Conservation (phyloP, 2,329 filamentous ascomycete genomes). For the Arthrobotrys sphaeroides region DNA sequence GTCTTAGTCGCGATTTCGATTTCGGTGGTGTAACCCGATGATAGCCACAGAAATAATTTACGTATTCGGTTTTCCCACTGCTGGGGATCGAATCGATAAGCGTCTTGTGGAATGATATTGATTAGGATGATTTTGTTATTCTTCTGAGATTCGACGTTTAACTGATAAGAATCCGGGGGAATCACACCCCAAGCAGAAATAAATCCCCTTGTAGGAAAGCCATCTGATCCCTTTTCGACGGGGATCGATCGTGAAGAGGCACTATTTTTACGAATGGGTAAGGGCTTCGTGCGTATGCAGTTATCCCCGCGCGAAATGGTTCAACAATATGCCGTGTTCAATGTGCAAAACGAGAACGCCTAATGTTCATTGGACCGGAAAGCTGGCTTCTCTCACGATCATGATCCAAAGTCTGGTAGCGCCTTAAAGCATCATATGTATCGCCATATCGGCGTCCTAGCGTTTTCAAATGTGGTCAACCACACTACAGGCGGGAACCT, state of each 20-base stretch:
- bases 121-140: background rate
- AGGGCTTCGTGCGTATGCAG: background rate
- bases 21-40: constrained; percentile 6
- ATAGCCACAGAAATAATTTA: background rate
- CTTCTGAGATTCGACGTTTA: background rate
- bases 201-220: no score
- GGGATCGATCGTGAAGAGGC: background rate
- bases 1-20: background rate
- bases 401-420: background rate
- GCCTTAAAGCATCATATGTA: background rate
- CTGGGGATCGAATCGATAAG: background rate
- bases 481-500: background rate
- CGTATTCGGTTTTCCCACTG: background rate
- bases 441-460: background rate
- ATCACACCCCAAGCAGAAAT: no score
- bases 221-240: background rate
- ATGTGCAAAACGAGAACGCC: background rate
- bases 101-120: background rate
- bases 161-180: background rate
- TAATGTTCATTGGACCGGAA: constrained; percentile 8
- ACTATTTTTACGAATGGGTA: background rate
- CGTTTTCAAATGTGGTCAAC: background rate
- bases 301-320: constrained; percentile 16
- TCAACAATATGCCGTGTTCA: constrained; percentile 6
- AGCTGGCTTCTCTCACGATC: no score